Conservation (phyloP, 176 grass and related monocot species). For the Musa troglodytarum region DNA sequence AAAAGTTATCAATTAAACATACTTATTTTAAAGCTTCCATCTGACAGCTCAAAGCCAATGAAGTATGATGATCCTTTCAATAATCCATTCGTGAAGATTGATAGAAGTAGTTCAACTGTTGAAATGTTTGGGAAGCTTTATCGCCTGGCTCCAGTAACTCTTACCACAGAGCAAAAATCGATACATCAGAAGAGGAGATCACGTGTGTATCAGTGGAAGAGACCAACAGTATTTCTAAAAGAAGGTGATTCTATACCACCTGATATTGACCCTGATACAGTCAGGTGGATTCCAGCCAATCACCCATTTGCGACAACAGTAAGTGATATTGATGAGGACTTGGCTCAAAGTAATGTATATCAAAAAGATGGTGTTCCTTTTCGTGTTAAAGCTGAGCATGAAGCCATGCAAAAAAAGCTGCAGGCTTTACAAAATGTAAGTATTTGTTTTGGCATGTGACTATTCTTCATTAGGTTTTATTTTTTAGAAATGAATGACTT, state of each 20-base stretch:
- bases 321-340: conserved; percentile 75
- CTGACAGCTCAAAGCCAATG: conserved; percentile 52
- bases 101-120: conserved; percentile 49
- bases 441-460: conserved; percentile 1
- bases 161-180: conserved; percentile 70
- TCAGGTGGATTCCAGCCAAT: conserved; percentile 83
- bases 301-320: conserved; percentile 78
- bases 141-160: conserved; percentile 56
- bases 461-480: background rate
- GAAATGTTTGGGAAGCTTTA: conserved; percentile 96
- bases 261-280: conserved; percentile 76
- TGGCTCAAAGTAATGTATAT: conserved; percentile 74
- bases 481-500: background rate
- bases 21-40: conserved; percentile 2
- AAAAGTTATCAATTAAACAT: background rate
- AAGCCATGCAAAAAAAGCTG: conserved; percentile 67
- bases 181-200: conserved; percentile 87
- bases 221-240: conserved; percentile 89
- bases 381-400: conserved; percentile 84
- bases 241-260: conserved; percentile 84
- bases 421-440: conserved; percentile 51
- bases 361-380: conserved; percentile 82
- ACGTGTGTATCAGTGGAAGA: conserved; percentile 75
- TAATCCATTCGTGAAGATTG: conserved; percentile 77
- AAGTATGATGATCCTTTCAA: conserved; percentile 79